Evolutionary conservation across 805 yeast species (phyloP).

Genomic region (Metschnikowia reukaufii): DNA sequence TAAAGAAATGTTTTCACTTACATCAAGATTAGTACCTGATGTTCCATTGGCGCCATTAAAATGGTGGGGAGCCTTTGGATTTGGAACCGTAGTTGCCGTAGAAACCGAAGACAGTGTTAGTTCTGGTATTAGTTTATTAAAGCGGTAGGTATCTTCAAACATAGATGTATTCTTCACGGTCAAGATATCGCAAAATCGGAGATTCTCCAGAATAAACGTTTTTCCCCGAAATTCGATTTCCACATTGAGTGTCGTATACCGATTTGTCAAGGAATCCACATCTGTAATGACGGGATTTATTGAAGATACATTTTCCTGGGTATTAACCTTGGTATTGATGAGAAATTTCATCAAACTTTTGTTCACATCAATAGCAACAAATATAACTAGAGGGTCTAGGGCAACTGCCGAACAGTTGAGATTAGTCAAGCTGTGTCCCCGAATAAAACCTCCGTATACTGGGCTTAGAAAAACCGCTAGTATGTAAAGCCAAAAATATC

Average conservation of each 20-base stretch:
- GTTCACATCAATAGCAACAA: slow-evolving; percentile 36
- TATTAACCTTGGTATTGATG: slow-evolving; percentile 32
- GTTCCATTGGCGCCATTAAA: not conserved
- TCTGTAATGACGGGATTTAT: slow-evolving; percentile 35
- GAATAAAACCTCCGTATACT: slow-evolving; percentile 25
- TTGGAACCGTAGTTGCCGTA: slow-evolving; percentile 4
- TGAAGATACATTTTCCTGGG: slow-evolving; percentile 5
- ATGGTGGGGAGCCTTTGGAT: slow-evolving; percentile 2
- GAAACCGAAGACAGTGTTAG: not conserved
- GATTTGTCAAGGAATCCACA: slow-evolving; percentile 45
- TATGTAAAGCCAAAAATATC: slow-evolving; percentile 7
- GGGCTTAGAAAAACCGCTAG: slow-evolving; percentile 12
- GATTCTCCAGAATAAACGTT: slow-evolving; percentile 37
- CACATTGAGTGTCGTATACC: slow-evolving; percentile 50
- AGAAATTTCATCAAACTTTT: slow-evolving; percentile 32
- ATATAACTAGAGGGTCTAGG: slow-evolving; percentile 28
- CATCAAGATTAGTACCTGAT: not conserved
- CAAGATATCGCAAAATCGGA: slow-evolving; percentile 44
- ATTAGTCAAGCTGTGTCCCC: slow-evolving; percentile 21
- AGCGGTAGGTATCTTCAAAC: slow-evolving; percentile 30
- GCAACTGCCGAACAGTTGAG: slow-evolving; percentile 1
- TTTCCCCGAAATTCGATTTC: slow-evolving; percentile 46
- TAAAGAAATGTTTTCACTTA: not conserved
- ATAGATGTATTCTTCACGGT: slow-evolving; percentile 38
- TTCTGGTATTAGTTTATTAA: not conserved